A percentile compares a stretch with the other conserved stretches of the same genome.
Conservation (phyloP, 257 asterid species). For the Nicotiana undulata region DNA sequence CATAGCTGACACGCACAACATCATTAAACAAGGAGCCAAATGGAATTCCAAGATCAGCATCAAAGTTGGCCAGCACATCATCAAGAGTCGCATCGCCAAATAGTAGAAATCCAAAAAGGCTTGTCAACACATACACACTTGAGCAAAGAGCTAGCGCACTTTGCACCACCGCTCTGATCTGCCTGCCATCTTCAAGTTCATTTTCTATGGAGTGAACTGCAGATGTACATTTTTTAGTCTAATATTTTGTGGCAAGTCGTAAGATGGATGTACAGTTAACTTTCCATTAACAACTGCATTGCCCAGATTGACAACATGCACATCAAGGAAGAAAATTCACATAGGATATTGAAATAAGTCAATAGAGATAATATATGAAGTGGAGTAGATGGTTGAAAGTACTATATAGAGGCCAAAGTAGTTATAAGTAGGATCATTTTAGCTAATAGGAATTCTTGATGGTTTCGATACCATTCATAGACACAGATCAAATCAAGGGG, state of each 20-base stretch:
- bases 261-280: neutral
- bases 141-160: constrained; percentile 65
- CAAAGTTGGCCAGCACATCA: constrained; percentile 85
- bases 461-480: neutral
- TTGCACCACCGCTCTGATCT: constrained; percentile 57
- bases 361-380: neutral
- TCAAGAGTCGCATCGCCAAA: constrained; percentile 75
- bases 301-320: neutral
- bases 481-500: neutral
- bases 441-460: neutral
- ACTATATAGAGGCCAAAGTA: neutral
- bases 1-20: constrained; percentile 82
- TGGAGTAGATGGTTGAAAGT: neutral
- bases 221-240: constrained; percentile 6
- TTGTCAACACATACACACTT: constrained; percentile 53
- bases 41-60: constrained; percentile 75
- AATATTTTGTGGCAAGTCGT: neutral
- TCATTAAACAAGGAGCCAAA: constrained; percentile 66
- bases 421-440: neutral
- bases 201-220: constrained; percentile 73
- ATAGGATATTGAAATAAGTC: neutral
- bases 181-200: constrained; percentile 60
- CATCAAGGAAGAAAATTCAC: neutral
- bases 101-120: constrained; percentile 68
- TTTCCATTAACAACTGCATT: neutral